Percentiles rank a stretch among this genome's conserved stretches.
phyloP scores from a whole-genome alignment of 2,329 filamentous ascomycete genomes.

The Sclerotinia trifoliorum region DNA sequence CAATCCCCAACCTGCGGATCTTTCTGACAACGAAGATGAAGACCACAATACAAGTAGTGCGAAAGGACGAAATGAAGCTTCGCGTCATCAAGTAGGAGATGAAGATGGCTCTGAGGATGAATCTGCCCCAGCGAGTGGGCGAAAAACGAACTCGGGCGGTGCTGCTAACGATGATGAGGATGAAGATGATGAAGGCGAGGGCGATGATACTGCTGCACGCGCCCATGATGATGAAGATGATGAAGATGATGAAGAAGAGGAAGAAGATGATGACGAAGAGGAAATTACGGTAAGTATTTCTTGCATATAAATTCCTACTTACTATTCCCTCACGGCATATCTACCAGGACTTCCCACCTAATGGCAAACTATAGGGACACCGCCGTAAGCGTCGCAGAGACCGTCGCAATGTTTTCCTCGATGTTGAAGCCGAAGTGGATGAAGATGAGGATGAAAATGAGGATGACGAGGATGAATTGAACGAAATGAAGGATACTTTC shows the following conservation, averaged over 20 bases:
- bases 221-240: constrained; percentile 45
- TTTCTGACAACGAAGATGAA: constrained; percentile 68
- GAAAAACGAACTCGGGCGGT: constrained; percentile 17
- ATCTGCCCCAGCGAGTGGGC: constrained; percentile 43
- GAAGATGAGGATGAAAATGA: constrained; percentile 85
- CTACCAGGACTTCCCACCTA: constrained; percentile 30
- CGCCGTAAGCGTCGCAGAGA: constrained; percentile 78
- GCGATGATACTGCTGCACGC: constrained; percentile 37
- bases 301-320: constrained; percentile 11
- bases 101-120: constrained; percentile 49
- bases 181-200: constrained; percentile 47
- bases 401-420: constrained; percentile 82
- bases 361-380: constrained; percentile 51
- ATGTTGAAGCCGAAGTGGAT: constrained; percentile 97
- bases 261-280: constrained; percentile 64
- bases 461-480: constrained; percentile 85
- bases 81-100: constrained; percentile 42
- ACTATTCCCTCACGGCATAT: constrained; percentile 24
- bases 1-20: constrained; percentile 67
- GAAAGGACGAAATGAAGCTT: constrained; percentile 34
- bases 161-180: constrained; percentile 38
- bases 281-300: constrained; percentile 49
- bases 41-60: constrained; percentile 31
- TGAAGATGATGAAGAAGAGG: constrained; percentile 50
- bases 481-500: constrained; percentile 74